Evolutionary conservation across 73 alveolate genomes (phyloP).

Genomic region (Stentor coeruleus): DNA sequence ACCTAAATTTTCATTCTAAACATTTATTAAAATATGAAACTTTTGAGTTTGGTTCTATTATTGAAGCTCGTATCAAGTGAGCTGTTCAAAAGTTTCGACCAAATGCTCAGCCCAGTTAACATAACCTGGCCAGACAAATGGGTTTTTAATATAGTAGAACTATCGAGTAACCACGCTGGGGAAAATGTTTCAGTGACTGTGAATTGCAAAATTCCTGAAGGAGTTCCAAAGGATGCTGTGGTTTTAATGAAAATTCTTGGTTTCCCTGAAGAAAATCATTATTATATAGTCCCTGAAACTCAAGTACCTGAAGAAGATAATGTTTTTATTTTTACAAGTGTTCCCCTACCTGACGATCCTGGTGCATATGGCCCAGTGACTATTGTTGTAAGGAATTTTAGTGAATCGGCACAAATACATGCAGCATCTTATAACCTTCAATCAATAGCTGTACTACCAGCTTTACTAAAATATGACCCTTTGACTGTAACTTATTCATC

Average conservation of each 20-base stretch:
- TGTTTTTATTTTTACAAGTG: not conserved
- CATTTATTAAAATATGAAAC: no score
- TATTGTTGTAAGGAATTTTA: not conserved
- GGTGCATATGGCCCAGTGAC: slow-evolving; percentile 10
- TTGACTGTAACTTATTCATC: not conserved
- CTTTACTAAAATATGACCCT: not conserved
- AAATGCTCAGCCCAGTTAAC: not conserved
- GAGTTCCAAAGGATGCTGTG: not conserved
- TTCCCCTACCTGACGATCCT: not conserved
- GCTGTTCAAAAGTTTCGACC: no score
- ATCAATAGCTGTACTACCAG: not conserved
- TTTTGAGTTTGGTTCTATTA: no score
- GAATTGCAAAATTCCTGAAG: not conserved
- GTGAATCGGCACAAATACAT: no score
- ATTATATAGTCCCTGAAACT: no score
- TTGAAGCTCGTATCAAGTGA: no score
- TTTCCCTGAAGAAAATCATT: not conserved
- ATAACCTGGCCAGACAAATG: not conserved
- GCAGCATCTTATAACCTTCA: no score
- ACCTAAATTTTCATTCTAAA: no score
- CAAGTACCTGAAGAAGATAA: not conserved
- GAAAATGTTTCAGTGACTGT: not conserved
- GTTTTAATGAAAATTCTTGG: not conserved
- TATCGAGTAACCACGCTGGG: not conserved
- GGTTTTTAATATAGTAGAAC: not conserved